A percentile compares a stretch with the other conserved stretches of the same genome.
phyloP scores from a whole-genome alignment of 2,329 filamentous ascomycete genomes.

The Ambrosiella cleistominuta region DNA sequence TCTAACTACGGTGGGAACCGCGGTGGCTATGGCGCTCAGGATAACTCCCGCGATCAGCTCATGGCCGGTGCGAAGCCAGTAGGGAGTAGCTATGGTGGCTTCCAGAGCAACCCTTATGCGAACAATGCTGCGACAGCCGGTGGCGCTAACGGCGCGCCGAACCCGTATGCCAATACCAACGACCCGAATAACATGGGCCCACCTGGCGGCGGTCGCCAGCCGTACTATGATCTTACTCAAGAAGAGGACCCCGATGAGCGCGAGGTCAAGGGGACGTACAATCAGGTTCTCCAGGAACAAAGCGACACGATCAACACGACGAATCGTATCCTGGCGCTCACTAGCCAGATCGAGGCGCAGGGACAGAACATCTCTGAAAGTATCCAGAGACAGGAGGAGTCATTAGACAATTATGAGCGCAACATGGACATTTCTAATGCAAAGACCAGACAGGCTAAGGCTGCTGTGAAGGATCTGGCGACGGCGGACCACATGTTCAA shows the following conservation, averaged over 20 bases:
- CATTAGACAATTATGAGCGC: conserved; percentile 64
- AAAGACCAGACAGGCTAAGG: conserved; percentile 58
- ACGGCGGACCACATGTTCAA: conserved; percentile 72
- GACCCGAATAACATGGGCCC: conserved; percentile 19
- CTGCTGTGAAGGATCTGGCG: conserved; percentile 68
- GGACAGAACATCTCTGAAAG: conserved; percentile 50
- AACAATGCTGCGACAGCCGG: background rate
- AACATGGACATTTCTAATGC: conserved; percentile 67
- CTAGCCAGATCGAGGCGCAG: conserved; percentile 53
- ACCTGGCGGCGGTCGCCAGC: conserved; percentile 33
- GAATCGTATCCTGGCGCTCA: conserved; percentile 38
- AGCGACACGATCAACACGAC: conserved; percentile 13
- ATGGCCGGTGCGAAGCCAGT: conserved; percentile 10
- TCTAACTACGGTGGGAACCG: conserved; percentile 30
- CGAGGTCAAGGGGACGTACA: conserved; percentile 46
- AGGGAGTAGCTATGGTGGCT: conserved; percentile 14
- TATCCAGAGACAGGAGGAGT: conserved; percentile 60
- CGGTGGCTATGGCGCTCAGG: conserved; percentile 25
- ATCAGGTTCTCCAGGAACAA: conserved; percentile 37
- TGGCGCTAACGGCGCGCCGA: conserved; percentile 11
- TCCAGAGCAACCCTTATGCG: conserved; percentile 16
- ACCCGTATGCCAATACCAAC: conserved; percentile 11
- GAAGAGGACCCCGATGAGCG: conserved; percentile 61
- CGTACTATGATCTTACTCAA: conserved; percentile 54
- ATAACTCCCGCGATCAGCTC: conserved; percentile 25